Evolutionary conservation across 495 filamentous ascomycete species (phyloP).

Genomic region (Hypoxylon perforatum): DNA sequence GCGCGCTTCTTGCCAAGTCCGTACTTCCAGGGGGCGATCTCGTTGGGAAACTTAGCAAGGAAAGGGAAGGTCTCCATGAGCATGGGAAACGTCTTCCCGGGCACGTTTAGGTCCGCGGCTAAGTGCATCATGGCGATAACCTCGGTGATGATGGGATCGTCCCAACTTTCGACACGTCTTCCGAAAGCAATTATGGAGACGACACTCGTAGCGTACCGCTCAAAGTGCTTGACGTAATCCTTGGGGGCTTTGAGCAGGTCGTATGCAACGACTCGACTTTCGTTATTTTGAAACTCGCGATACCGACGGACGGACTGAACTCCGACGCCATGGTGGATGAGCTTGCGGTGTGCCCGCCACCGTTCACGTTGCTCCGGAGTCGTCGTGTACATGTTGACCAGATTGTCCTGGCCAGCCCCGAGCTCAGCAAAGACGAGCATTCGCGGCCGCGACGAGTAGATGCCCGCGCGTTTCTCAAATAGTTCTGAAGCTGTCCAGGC

Average conservation of each 20-base stretch:
- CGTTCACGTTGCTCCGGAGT: conserved; percentile 63
- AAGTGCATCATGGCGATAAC: conserved; percentile 73
- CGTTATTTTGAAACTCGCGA: conserved; percentile 69
- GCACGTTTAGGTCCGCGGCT: conserved; percentile 72
- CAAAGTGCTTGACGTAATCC: conserved; percentile 70
- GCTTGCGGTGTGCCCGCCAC: conserved; percentile 70
- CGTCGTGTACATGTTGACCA: conserved; percentile 65
- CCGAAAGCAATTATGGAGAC: conserved; percentile 74
- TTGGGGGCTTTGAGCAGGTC: conserved; percentile 60
- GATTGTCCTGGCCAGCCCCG: conserved; percentile 66
- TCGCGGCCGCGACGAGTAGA: conserved; percentile 64
- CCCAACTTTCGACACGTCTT: conserved; percentile 65
- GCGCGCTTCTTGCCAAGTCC: conserved; percentile 63
- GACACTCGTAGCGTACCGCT: conserved; percentile 72
- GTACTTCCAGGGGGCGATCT: conserved; percentile 69
- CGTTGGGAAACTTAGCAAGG: conserved; percentile 65
- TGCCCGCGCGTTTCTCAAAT: conserved; percentile 66
- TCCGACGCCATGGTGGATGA: conserved; percentile 70
- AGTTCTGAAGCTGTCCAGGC: conserved; percentile 67
- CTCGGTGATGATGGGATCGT: conserved; percentile 69
- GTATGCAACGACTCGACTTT: conserved; percentile 62
- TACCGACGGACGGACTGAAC: conserved; percentile 69
- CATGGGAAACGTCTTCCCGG: conserved; percentile 71
- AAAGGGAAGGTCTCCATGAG: conserved; percentile 68
- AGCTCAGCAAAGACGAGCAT: conserved; percentile 71